phyloP scores from a whole-genome alignment of 169 alveolate species.

The Cryptosporidium sp. region DNA sequence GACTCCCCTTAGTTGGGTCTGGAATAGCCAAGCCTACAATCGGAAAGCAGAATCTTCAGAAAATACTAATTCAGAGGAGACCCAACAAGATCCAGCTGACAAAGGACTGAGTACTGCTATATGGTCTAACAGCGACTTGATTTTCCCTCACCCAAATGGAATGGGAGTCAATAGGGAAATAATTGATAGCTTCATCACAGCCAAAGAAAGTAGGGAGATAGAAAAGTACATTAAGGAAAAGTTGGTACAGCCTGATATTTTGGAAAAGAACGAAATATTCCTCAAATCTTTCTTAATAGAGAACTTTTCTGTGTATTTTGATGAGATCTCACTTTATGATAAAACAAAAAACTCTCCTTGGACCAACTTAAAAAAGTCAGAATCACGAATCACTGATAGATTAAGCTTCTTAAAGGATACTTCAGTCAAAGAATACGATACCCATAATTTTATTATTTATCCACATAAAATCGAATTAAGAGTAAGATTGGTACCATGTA shows the following conservation, averaged over 20 bases:
- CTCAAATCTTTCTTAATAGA: conserved; percentile 43
- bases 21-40: not conserved
- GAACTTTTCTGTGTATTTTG: conserved; percentile 56
- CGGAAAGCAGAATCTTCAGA: not conserved
- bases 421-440: not conserved
- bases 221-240: conserved; percentile 5
- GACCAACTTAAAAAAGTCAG: not conserved
- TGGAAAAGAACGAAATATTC: conserved; percentile 23
- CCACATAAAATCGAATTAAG: conserved; percentile 65
- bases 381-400: not conserved
- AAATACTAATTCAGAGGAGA: not conserved
- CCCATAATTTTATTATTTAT: conserved; percentile 36
- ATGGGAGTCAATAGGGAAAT: conserved; percentile 14
- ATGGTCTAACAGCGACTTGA: not conserved
- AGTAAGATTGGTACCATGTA: conserved; percentile 45
- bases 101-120: not conserved
- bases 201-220: conserved; percentile 35
- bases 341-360: not conserved
- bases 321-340: not conserved
- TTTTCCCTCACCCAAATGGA: conserved; percentile 51
- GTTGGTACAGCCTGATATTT: conserved; percentile 10
- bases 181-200: conserved; percentile 17
- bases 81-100: not conserved
- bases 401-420: not conserved
- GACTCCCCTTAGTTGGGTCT: conserved; percentile 63